These are phyloP conservation scores for Ophiostoma sp. DNA, from an alignment of 2,329 filamentous ascomycete species.

Conservation along the genomic window DNA sequence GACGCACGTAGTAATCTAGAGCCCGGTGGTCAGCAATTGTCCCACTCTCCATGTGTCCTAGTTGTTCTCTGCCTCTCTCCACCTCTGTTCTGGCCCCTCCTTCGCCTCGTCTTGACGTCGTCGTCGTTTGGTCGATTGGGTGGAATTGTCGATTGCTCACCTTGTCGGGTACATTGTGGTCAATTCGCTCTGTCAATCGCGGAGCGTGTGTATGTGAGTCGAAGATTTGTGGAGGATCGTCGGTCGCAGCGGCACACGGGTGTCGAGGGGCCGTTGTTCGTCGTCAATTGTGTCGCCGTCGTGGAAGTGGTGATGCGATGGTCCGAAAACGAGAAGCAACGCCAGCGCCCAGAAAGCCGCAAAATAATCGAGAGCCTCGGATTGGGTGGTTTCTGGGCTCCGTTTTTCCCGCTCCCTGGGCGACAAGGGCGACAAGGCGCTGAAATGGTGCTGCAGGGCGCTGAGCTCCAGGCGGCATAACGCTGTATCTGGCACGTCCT, in stretches of 20 bases:
- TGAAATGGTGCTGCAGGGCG: background rate
- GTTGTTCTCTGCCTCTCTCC: background rate
- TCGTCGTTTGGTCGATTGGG: background rate
- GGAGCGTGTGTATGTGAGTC: background rate
- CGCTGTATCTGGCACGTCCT: background rate
- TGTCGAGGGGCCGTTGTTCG: slow-evolving; percentile 16
- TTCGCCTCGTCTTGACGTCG: background rate
- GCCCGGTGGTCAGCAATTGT: background rate
- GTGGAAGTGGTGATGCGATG: background rate
- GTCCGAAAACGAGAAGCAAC: slow-evolving; percentile 16
- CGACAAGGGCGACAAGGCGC: too few species aligned
- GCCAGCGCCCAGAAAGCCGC: background rate
- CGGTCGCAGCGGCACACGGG: slow-evolving; percentile 1
- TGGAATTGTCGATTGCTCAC: slow-evolving; percentile 30
- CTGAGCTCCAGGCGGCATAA: background rate
- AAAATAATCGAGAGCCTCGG: slow-evolving; percentile 29
- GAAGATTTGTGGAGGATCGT: background rate
- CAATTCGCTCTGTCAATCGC: slow-evolving; percentile 14
- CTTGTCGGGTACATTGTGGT: slow-evolving; percentile 41
- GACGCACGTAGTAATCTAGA: slow-evolving; percentile 53
- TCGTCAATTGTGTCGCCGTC: slow-evolving; percentile 10
- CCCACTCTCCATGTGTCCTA: too few species aligned
- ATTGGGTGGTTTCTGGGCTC: slow-evolving; percentile 26
- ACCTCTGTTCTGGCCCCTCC: too few species aligned
- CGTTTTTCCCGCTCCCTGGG: background rate